Conservation (phyloP, 305 asterid species). For the Striga hermonthica region DNA sequence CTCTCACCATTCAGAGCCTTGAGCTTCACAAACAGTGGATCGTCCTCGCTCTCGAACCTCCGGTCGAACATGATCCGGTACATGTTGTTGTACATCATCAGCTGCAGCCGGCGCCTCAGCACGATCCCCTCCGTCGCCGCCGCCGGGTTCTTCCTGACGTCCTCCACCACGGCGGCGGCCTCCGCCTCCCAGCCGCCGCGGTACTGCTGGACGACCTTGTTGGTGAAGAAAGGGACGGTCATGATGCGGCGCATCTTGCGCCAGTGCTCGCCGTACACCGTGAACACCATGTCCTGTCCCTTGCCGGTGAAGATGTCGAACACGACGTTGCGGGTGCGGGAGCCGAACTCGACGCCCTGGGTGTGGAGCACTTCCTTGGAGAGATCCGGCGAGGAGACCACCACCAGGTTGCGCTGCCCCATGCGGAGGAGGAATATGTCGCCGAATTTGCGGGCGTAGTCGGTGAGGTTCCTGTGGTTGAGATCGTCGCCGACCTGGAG, state of each 20-base stretch:
- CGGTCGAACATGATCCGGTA: constrained; percentile 51
- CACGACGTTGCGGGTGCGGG: constrained; percentile 52
- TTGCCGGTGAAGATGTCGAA: constrained; percentile 58
- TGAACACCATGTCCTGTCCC: constrained; percentile 64
- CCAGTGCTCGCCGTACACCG: constrained; percentile 70
- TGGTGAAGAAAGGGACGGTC: constrained; percentile 64
- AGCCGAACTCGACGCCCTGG: constrained; percentile 59
- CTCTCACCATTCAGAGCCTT: constrained; percentile 57
- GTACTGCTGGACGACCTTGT: constrained; percentile 54
- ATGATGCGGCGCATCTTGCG: constrained; percentile 60
- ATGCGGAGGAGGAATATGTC: constrained; percentile 42
- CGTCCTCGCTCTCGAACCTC: constrained; percentile 49
- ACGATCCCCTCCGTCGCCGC: constrained; percentile 42
- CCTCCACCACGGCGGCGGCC: constrained; percentile 44
- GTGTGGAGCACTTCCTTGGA: constrained; percentile 54
- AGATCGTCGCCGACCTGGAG: constrained; percentile 55
- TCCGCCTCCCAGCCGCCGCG: constrained; percentile 52
- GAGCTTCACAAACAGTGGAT: constrained; percentile 46
- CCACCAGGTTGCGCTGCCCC: constrained; percentile 57
- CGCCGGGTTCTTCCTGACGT: constrained; percentile 44
- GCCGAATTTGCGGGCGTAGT: constrained; percentile 51
- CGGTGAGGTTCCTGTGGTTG: constrained; percentile 44
- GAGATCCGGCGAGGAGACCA: constrained; percentile 51
- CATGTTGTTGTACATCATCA: constrained; percentile 57
- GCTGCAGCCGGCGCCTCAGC: constrained; percentile 44